Conservation (phyloP, 139 green algal genomes). For the Coccomyxa sp. region DNA sequence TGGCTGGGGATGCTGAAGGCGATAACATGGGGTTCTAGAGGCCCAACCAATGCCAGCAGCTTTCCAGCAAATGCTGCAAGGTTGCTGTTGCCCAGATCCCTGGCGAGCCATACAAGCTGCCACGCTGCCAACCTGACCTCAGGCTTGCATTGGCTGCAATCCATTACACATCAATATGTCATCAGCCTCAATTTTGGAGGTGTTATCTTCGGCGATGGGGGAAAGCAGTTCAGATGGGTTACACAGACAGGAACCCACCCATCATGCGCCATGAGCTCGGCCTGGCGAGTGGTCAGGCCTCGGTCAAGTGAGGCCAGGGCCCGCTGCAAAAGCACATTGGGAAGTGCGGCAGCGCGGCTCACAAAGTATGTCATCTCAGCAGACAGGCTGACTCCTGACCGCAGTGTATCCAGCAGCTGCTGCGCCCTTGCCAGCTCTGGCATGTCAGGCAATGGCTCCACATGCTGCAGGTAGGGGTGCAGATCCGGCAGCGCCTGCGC, state of each 20-base stretch:
- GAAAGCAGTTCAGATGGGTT: background rate
- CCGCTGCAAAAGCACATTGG: background rate
- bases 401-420: background rate
- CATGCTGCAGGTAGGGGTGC: conserved; percentile 11
- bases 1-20: conserved; percentile 28
- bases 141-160: background rate
- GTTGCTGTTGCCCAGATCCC: conserved; percentile 22
- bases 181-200: background rate
- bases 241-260: background rate
- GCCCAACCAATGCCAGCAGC: conserved; percentile 47
- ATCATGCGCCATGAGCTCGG: background rate
- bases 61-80: conserved; percentile 32
- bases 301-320: background rate
- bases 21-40: conserved; percentile 18
- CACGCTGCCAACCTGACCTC: conserved; percentile 36
- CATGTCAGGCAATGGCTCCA: conserved; percentile 20
- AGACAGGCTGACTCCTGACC: background rate
- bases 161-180: background rate
- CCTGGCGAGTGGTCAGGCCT: background rate
- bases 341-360: background rate
- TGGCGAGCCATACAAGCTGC: conserved; percentile 37
- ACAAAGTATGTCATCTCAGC: background rate
- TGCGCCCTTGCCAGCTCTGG: background rate
- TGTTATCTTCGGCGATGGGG: background rate
- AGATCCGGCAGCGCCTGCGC: background rate